Percentiles rank a stretch among this genome's conserved stretches.
These are phyloP conservation scores for Sclerotiophoma versabilis DNA, from an alignment of 2,329 filamentous ascomycete species.

Conservation along the genomic window DNA sequence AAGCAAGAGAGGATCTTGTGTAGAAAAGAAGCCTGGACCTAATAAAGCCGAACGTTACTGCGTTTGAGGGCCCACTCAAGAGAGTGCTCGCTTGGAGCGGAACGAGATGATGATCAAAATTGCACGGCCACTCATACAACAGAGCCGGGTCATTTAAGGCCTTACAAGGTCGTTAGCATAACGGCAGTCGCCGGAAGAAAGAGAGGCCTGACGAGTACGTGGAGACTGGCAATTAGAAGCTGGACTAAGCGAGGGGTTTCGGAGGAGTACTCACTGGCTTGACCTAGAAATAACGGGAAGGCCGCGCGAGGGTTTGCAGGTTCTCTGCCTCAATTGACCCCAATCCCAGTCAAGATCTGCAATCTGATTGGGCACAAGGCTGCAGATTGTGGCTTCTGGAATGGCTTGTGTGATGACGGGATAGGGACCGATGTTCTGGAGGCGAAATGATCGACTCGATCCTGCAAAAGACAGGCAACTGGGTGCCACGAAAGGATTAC, in stretches of 20 bases:
- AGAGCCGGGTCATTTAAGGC: constrained; percentile 36
- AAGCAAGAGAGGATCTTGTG: constrained; percentile 36
- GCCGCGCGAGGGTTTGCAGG: constrained; percentile 41
- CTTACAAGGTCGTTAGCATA: constrained; percentile 44
- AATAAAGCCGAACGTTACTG: constrained; percentile 36
- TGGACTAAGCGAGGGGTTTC: constrained; percentile 30
- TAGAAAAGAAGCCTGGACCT: constrained; percentile 47
- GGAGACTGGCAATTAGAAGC: constrained; percentile 33
- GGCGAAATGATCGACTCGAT: constrained; percentile 45
- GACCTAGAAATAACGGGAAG: constrained; percentile 34
- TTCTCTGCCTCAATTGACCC: constrained; percentile 47
- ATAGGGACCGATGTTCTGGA: constrained; percentile 43
- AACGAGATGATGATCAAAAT: constrained; percentile 46
- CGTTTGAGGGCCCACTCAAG: constrained; percentile 38
- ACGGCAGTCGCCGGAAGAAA: constrained; percentile 29
- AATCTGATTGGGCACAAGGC: constrained; percentile 39
- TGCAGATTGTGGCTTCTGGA: constrained; percentile 40
- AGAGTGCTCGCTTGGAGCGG: constrained; percentile 48
- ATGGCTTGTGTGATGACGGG: constrained; percentile 39
- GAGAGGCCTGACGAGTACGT: constrained; percentile 33
- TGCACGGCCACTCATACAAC: constrained; percentile 44
- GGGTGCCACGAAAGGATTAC: constrained; percentile 25
- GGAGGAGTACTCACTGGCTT: constrained; percentile 32
- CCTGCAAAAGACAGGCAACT: constrained; percentile 11
- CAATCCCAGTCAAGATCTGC: constrained; percentile 21